phyloP scores from a whole-genome alignment of 2,329 filamentous ascomycete genomes.

The Purpureocillium takamizusanense region DNA sequence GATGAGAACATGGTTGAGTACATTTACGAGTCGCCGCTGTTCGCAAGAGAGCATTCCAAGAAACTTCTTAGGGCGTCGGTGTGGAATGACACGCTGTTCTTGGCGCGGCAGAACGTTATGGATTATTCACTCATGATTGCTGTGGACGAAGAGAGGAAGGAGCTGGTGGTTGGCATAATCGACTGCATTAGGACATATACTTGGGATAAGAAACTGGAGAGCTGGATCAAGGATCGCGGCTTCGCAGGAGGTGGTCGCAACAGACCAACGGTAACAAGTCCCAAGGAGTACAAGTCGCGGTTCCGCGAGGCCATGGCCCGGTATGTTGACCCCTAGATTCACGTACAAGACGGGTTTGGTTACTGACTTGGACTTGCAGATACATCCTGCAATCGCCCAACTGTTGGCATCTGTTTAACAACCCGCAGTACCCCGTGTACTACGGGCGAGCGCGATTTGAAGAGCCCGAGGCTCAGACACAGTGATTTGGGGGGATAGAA shows the following conservation, averaged over 20 bases:
- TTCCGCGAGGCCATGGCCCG: slow-evolving; percentile 96
- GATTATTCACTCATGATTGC: slow-evolving; percentile 98
- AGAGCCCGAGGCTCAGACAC: slow-evolving; percentile 19
- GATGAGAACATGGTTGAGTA: slow-evolving; percentile 99
- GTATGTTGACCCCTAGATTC: slow-evolving; percentile 37
- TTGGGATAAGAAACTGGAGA: slow-evolving; percentile 99
- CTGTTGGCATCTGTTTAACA: slow-evolving; percentile 64
- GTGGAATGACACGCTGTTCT: slow-evolving; percentile 95
- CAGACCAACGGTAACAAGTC: slow-evolving; percentile 89
- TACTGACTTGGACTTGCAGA: slow-evolving; percentile 20
- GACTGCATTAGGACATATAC: slow-evolving; percentile 98
- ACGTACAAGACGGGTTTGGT: background rate
- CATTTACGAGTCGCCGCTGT: slow-evolving; percentile 94
- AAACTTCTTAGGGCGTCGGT: slow-evolving; percentile 85
- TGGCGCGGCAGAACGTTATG: slow-evolving; percentile 95
- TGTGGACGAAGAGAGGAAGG: slow-evolving; percentile 80
- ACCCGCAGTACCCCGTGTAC: slow-evolving; percentile 26
- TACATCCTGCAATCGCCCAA: slow-evolving; percentile 69
- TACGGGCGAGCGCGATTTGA: slow-evolving; percentile 29
- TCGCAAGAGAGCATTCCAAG: slow-evolving; percentile 91
- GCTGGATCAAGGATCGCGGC: slow-evolving; percentile 96
- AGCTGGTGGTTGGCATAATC: slow-evolving; percentile 95
- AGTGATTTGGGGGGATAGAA: background rate
- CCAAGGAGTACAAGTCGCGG: slow-evolving; percentile 92
- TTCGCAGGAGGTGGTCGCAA: slow-evolving; percentile 69